Percentiles rank a stretch among this genome's conserved stretches.
phyloP scores from a whole-genome alignment of 176 grass and related monocot species.

The Ampelocalamus luodianensis region DNA sequence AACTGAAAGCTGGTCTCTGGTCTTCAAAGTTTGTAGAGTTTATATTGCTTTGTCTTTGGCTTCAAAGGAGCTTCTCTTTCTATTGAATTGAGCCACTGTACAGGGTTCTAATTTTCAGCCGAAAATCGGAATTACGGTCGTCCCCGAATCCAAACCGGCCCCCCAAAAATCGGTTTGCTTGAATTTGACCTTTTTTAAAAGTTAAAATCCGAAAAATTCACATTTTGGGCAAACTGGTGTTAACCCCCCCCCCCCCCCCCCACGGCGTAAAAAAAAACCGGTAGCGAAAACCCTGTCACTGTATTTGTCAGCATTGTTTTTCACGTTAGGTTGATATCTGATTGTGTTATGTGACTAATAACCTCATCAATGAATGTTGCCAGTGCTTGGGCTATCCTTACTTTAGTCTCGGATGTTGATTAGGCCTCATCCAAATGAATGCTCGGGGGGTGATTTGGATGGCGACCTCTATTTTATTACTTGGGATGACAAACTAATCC shows the following conservation, averaged over 20 bases:
- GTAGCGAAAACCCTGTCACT: background rate
- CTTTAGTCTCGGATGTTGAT: constrained; percentile 32
- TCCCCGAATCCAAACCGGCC: too few species aligned
- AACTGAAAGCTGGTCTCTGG: constrained; percentile 25
- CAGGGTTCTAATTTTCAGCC: too few species aligned
- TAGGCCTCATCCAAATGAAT: constrained; percentile 98
- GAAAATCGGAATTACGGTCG: too few species aligned
- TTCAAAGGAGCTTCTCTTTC: constrained; percentile 10
- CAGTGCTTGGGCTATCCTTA: constrained; percentile 33
- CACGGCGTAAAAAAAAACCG: too few species aligned
- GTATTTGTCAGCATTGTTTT: constrained; percentile 13
- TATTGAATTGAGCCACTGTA: background rate
- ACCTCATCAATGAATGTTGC: constrained; percentile 28
- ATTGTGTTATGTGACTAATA: background rate
- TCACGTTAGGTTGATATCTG: constrained; percentile 27
- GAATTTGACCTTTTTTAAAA: too few species aligned
- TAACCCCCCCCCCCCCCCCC: too few species aligned
- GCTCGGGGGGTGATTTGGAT: constrained; percentile 95
- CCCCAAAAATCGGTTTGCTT: too few species aligned
- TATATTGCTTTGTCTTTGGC: constrained; percentile 24
- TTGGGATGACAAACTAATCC: constrained; percentile 87
- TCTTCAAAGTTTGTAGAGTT: background rate
- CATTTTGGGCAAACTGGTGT: too few species aligned
- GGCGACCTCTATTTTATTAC: constrained; percentile 93
- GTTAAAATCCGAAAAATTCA: too few species aligned